Evolutionary conservation across 2,329 filamentous ascomycete genomes (phyloP).

Genomic region (Hymenoscyphus scutula): DNA sequence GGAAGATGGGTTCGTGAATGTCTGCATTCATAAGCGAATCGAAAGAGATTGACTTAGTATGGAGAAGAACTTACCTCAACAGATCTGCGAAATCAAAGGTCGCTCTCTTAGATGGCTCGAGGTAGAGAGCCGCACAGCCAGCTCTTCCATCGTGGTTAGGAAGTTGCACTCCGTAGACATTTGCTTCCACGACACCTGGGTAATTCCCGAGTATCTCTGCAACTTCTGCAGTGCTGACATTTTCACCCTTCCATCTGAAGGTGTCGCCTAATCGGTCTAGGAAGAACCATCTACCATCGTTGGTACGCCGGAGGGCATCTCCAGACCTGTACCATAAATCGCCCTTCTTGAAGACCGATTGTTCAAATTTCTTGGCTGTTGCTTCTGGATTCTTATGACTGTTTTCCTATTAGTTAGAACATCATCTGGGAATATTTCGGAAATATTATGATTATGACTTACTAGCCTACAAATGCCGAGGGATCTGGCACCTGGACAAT

Average conservation of each 20-base stretch:
- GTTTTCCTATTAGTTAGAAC: not conserved
- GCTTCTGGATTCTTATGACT: conserved; percentile 61
- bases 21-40: conserved; percentile 29
- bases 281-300: conserved; percentile 68
- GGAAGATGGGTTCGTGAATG: conserved; percentile 61
- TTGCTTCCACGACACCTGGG: conserved; percentile 61
- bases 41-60: not conserved
- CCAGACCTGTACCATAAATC: conserved; percentile 66
- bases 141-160: conserved; percentile 67
- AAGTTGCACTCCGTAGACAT: conserved; percentile 66
- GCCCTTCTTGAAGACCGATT: conserved; percentile 63
- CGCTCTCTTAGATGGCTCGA: conserved; percentile 47
- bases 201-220: conserved; percentile 59
- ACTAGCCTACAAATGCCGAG: conserved; percentile 62
- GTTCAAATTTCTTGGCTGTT: conserved; percentile 63
- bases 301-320: conserved; percentile 60
- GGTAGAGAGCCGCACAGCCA: conserved; percentile 62
- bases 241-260: conserved; percentile 72
- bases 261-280: conserved; percentile 70
- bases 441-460: not conserved
- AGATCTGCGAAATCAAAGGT: conserved; percentile 60
- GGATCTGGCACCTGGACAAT: conserved; percentile 59
- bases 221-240: conserved; percentile 66
- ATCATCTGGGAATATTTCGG: not conserved
- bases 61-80: conserved; percentile 42